Evolutionary conservation across 2,329 filamentous ascomycete genomes (phyloP), one percentile per base, ranked within the genome.

Genomic region (Colletotrichum godetiae): DNA sequence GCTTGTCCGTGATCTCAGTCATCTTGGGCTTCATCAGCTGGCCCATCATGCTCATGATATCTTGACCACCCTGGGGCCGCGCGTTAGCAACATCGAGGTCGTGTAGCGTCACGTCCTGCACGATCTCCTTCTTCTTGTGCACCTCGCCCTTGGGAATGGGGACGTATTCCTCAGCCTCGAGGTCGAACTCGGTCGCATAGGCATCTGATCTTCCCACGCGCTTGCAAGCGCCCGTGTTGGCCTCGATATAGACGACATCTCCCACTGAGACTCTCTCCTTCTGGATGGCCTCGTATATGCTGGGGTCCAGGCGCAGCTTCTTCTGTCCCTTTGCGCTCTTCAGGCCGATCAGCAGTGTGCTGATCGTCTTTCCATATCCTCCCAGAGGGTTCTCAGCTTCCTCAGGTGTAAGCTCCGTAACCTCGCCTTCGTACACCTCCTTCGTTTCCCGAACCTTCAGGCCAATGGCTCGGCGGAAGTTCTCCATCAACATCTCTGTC

Each of bases 11-110:
- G 80, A 99, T 98, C 83, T 99, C 97, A 6, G 97, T 99, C 92
- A 98, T 98, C 88, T 97, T 97, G 75, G 97, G 97, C 89, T 98
- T 98, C 95, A 98, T 98, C 80, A 99, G 86, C 85, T 99, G 97
- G 79, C 97, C 97, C 96, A 99, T 98, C 97, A 99, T 98, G 87
- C 95, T 98, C 95, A 99, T 98, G 77, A 99, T 97, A 83, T 99
- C 97, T 87, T 99, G 97, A 57, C 97, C 97, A 66, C 97, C 97
- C 86, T 98, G 95, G 5, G 97, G 97, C 79, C 96, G 89, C 15
- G 97, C 94, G 80, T 99, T 99, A 76, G 97, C 97, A 75, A 98
- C 93, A 80, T 99, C 97, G 69, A 99, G 88, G 81, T 99, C 97
- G 83, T 99, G 97, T 76, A 99, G 89, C 58, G 97, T 98, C 75